Evolutionary conservation across 352 stramenopile genomes (phyloP).

Genomic region (Globisporangium middletonii): DNA sequence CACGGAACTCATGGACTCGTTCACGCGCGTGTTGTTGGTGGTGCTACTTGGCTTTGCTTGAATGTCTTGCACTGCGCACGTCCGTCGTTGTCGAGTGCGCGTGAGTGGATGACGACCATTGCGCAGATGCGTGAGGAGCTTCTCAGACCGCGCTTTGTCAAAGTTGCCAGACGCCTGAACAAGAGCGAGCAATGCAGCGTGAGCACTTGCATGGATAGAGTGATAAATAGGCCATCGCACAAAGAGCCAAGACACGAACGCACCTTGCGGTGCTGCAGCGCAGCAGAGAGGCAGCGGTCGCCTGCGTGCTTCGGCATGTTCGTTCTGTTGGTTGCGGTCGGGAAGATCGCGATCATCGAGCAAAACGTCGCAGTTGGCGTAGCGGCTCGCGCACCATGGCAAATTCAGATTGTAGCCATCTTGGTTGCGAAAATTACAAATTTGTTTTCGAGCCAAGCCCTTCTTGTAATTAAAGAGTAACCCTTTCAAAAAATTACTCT

Average conservation of each 20-base stretch:
- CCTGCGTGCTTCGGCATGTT: constrained; percentile 33
- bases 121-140: constrained; percentile 27
- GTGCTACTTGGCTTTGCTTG: not conserved
- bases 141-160: constrained; percentile 29
- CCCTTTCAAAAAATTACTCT: too few relatives aligned
- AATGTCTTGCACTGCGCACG: not conserved
- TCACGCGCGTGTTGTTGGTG: not conserved
- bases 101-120: constrained; percentile 18
- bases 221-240: too few relatives aligned
- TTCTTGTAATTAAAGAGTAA: too few relatives aligned
- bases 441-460: too few relatives aligned
- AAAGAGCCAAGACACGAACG: not conserved
- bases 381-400: too few relatives aligned
- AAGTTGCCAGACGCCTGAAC: constrained; percentile 33
- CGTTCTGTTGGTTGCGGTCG: not conserved
- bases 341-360: constrained; percentile 4
- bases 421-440: too few relatives aligned
- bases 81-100: not conserved
- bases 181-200: not conserved
- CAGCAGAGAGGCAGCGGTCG: constrained; percentile 35
- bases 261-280: constrained; percentile 54
- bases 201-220: not conserved
- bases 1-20: constrained; percentile 13
- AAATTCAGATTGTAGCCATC: too few relatives aligned
- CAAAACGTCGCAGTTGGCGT: constrained; percentile 2